Conservation (phyloP, 257 asterid genomes). For the Solanum sejunctum region DNA sequence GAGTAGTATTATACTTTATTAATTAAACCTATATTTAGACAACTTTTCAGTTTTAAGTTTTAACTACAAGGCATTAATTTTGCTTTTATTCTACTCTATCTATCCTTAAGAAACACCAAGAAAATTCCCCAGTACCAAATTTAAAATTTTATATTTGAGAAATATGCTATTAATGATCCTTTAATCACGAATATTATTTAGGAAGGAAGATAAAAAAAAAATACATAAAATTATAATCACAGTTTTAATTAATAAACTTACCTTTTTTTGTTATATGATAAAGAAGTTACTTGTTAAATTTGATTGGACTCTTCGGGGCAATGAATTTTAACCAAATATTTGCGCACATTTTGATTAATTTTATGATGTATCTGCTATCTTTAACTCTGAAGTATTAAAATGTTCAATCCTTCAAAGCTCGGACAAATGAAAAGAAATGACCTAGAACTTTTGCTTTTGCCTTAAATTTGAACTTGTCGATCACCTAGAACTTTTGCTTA, state of each 20-base stretch:
- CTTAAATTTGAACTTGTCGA: no score
- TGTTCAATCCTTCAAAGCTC: neutral
- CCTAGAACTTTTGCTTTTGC: neutral
- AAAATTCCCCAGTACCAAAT: neutral
- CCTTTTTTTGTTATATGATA: no score
- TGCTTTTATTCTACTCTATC: neutral
- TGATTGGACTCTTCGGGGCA: neutral
- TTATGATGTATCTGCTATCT: no score
- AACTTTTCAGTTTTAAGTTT: neutral
- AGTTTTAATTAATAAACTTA: no score
- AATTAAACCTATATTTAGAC: neutral
- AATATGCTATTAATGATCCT: neutral
- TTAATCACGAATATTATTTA: neutral
- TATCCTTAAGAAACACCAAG: neutral
- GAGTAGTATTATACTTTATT: neutral
- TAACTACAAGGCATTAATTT: neutral
- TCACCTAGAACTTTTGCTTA: neutral
- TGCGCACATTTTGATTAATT: no score
- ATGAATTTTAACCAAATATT: neutral
- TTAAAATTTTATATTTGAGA: neutral
- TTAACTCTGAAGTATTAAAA: no score
- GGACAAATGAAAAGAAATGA: neutral
- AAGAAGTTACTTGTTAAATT: no score
- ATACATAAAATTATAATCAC: neutral
- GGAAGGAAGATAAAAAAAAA: neutral